Conservation (phyloP, 441 rosid genomes). For the Jatropha multifida region DNA sequence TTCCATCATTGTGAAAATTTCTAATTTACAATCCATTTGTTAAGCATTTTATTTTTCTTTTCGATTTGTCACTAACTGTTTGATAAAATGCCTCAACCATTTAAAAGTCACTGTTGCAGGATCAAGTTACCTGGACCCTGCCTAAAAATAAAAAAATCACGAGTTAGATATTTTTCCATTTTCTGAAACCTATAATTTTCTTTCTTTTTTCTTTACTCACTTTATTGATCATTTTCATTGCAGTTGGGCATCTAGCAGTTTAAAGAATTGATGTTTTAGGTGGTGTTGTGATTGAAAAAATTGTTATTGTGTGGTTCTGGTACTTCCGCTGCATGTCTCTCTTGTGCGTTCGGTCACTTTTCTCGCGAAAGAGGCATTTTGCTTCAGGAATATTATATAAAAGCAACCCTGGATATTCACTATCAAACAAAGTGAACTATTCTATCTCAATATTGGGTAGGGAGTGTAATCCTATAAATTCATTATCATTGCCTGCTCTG, state of each 20-base stretch:
- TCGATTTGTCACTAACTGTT: background rate
- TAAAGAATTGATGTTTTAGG: background rate
- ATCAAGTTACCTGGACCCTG: background rate
- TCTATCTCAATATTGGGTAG: background rate
- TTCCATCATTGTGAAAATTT: too few relatives aligned
- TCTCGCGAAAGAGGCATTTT: slow-evolving; percentile 32
- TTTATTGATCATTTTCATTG: background rate
- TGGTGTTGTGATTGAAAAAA: background rate
- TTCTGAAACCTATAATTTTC: background rate
- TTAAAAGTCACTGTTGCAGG: background rate
- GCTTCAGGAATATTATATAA: slow-evolving; percentile 18
- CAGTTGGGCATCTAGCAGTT: background rate
- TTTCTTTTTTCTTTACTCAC: background rate
- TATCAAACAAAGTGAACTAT: background rate
- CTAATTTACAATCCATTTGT: too few relatives aligned
- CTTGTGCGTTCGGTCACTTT: slow-evolving; percentile 41
- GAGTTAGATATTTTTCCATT: background rate
- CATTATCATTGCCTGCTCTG: background rate
- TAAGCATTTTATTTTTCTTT: too few relatives aligned
- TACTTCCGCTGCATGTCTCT: slow-evolving; percentile 36
- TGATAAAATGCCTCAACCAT: slow-evolving; percentile 7
- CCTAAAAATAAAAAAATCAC: background rate
- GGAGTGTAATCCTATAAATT: background rate
- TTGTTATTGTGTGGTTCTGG: background rate
- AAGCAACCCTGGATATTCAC: slow-evolving; percentile 11